A percentile compares a stretch with the other conserved stretches of the same genome.
phyloP scores from a whole-genome alignment of 176 grass and related monocot species.

The Miscanthus lutarioriparius region DNA sequence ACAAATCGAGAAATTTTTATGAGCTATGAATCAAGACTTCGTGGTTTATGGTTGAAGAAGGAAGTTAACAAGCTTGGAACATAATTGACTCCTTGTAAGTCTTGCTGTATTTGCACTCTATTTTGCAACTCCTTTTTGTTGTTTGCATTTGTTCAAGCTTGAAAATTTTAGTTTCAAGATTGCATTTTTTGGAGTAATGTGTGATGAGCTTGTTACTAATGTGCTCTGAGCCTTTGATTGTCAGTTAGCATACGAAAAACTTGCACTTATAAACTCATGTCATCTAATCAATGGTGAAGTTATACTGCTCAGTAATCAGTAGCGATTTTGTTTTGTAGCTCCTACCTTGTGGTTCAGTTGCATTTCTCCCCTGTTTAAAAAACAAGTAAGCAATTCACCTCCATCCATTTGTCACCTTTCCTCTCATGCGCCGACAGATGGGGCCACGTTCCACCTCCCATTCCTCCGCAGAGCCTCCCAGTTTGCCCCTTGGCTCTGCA shows the following conservation, averaged over 20 bases:
- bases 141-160: background rate
- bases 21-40: conserved; percentile 18
- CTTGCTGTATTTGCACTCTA: background rate
- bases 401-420: background rate
- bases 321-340: background rate
- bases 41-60: conserved; percentile 33
- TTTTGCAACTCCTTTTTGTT: background rate
- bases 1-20: conserved; percentile 13
- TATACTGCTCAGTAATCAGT: background rate
- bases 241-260: background rate
- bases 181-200: background rate
- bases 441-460: background rate
- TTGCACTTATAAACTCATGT: background rate
- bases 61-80: conserved; percentile 28
- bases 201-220: background rate
- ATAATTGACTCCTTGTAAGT: background rate
- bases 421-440: background rate
- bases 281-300: background rate
- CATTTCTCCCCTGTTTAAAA: background rate
- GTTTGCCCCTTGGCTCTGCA: background rate
- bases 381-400: background rate
- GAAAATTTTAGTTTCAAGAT: background rate
- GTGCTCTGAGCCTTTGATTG: background rate
- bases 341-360: background rate
- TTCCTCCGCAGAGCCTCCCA: background rate